Base-by-base conservation (phyloP, 2,329 filamentous ascomycete species). In the Neoarthrinium moseri region DNA sequence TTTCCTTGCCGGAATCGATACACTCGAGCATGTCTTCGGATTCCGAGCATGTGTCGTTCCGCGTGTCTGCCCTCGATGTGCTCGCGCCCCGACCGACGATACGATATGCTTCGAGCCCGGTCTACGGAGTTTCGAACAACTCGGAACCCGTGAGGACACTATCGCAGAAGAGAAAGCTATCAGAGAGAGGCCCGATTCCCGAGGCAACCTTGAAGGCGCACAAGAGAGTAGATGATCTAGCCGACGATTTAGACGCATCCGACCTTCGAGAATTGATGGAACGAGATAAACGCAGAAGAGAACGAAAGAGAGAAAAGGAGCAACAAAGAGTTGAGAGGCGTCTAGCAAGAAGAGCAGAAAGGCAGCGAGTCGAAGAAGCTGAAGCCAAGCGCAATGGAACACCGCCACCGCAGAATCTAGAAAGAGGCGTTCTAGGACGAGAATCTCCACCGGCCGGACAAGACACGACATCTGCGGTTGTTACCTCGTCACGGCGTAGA, bases 201-300 rank as follows among this genome's bases (percentile, higher is more conserved):
- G 81, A 89, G 50, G 83, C 81, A 29, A 75, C 71, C 0, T 59
- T 84, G 22, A 82, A 76, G 52, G 77, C 77, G 3, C 80, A 81
- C 55, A 83, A 85, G 67, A 68, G 81, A 58, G 67, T 87, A 62
- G 68, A 89, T 68, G 70, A 87, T 66, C 68, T 97, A 35, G 94
- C 91, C 18, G 88, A 97, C 61, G 86, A 89, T 48, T 75, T 99
- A 45, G 89, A 90, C 66, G 87, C 94, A 4, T 82, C 86, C 43
- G 91, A 90, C 56, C 66, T 99, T 30, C 81, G 92, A 48, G 88
- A 95, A 61, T 74, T 97, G 23, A 86, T 99, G 80, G 94, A 99
- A 57, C 77, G 94, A 49, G 94, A 99, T 60, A 78, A 85, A 54
- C 81, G 91, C 57, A 80, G 94, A 47, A 83, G 80, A 53, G 89